Evolutionary conservation across 1,284 basidiomycete species (phyloP), one percentile per base, ranked within the genome.

Genomic region (Cerrena zonata): DNA sequence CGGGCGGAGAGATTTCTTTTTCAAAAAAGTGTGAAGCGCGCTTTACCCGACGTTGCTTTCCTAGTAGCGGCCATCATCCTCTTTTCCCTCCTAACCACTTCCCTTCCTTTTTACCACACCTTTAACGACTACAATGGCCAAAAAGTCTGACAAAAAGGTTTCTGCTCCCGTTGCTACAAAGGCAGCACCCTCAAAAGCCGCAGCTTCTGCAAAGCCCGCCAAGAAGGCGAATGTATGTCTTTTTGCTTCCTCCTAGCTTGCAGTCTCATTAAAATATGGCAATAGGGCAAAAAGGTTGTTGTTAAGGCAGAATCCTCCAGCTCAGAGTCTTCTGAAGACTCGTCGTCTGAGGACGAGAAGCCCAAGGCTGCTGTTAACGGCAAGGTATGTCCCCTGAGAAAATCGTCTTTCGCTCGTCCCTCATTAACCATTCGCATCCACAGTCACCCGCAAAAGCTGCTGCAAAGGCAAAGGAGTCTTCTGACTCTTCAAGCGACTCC

Each of bases 121-220:
- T 47, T 71, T 74, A 53, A 79, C 79, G 63, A 53, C 71, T 48
- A 72, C 72, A 55, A 61, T 45, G 45, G 59, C 60, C 48, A 70
- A 69, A 61, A 74, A 69, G 60, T 55, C 62, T 51, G 68, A 67
- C 53, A 73, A 73, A 60, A 69, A 68, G 61, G 65, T 61, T 37
- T 64, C 66, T 40, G 65, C 63, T 34, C 64, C 61, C 36, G 64
- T 66, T 40, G 64, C 63, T 36, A 65, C 66, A 41, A 73, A 72
- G 51, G 53, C 47, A 7, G 39, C 19, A 7, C 39, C 13, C 15
- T 34, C 39, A 15, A 40, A 40, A 22, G 7, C 49, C 53, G 52
- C 55, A 44, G 67, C 65, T 55, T 49, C 59, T 46, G 47, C 53
- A 40, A 56, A 56, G 51, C 45, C 56, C 5, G 52, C 57, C 34